phyloP scores from a whole-genome alignment of 805 yeast genomes.

The Ogataea saltuana region DNA sequence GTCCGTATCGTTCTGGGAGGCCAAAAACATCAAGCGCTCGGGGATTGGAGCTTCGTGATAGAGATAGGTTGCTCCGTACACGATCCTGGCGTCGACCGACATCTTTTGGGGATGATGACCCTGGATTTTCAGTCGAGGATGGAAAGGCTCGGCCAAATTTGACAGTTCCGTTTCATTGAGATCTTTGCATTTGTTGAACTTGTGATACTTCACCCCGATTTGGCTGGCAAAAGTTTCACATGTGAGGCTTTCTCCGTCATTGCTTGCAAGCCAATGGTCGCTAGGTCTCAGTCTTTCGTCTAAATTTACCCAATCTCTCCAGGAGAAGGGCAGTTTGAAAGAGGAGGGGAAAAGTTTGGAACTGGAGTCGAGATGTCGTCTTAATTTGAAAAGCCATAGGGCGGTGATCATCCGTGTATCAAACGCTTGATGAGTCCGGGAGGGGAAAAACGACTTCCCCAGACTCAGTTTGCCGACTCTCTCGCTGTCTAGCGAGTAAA shows the following conservation, averaged over 20 bases:
- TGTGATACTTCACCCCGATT: conserved; percentile 12
- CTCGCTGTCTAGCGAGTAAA: conserved; percentile 9
- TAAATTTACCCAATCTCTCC: conserved; percentile 36
- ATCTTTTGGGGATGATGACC: conserved; percentile 28
- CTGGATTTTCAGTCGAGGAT: conserved; percentile 29
- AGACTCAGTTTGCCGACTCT: conserved; percentile 5
- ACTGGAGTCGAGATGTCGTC: conserved; percentile 14
- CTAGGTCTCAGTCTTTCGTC: conserved; percentile 26
- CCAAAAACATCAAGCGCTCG: conserved; percentile 33
- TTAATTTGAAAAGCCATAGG: conserved; percentile 18
- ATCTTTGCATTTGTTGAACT: conserved; percentile 11
- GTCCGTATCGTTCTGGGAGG: conserved; percentile 16
- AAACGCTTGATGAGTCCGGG: conserved; percentile 10
- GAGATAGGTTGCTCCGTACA: conserved; percentile 39
- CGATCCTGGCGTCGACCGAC: conserved; percentile 34
- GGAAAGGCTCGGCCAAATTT: conserved; percentile 19
- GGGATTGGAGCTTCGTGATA: conserved; percentile 36
- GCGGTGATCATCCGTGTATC: conserved; percentile 26
- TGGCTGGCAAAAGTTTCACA: conserved; percentile 25
- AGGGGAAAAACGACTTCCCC: conserved; percentile 12
- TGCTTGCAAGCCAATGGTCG: conserved; percentile 16
- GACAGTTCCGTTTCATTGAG: conserved; percentile 11
- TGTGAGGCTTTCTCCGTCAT: conserved; percentile 11
- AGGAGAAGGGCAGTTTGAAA: conserved; percentile 30
- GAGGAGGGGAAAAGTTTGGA: conserved; percentile 6